Percentiles rank a stretch among this genome's conserved stretches.
Conservation (phyloP, 78 protist species). For the Planoprotostelium fungivorum region DNA sequence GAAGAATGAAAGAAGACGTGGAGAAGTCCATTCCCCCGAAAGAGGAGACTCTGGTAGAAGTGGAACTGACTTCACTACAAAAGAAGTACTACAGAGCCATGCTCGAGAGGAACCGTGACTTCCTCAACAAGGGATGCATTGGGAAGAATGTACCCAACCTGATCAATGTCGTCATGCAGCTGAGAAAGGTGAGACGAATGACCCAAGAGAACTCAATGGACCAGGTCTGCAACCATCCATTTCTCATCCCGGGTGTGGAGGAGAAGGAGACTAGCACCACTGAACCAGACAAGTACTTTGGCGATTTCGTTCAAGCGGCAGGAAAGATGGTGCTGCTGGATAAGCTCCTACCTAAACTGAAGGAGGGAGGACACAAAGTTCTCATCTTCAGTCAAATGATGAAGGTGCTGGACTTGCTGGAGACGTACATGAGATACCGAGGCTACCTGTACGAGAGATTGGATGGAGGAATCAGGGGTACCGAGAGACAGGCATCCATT, state of each 20-base stretch:
- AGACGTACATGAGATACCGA: constrained; percentile 69
- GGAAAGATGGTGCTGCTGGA: constrained; percentile 92
- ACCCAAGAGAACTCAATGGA: no score
- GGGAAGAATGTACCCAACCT: constrained; percentile 11
- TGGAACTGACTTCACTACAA: constrained; percentile 86
- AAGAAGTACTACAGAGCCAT: constrained; percentile 91
- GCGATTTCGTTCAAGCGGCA: constrained; percentile 46
- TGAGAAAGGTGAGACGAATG: background rate
- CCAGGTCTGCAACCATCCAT: constrained; percentile 78
- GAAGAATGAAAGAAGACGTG: constrained; percentile 90
- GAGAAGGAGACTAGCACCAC: background rate
- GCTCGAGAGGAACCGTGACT: constrained; percentile 68
- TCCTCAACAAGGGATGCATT: constrained; percentile 51
- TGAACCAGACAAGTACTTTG: constrained; percentile 7
- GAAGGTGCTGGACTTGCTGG: constrained; percentile 82
- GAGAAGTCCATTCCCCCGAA: constrained; percentile 79
- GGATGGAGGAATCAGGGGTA: constrained; percentile 78
- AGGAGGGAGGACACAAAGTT: constrained; percentile 79
- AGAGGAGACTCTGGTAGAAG: constrained; percentile 79
- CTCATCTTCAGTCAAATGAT: constrained; percentile 95
- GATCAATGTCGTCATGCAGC: constrained; percentile 3
- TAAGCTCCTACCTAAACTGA: constrained; percentile 82
- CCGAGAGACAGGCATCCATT: constrained; percentile 85
- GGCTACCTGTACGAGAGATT: constrained; percentile 75
- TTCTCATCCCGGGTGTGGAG: constrained; percentile 27